These are phyloP conservation scores for Priceomyces melissophilus DNA, from an alignment of 805 yeast species.

Conservation along the genomic window DNA sequence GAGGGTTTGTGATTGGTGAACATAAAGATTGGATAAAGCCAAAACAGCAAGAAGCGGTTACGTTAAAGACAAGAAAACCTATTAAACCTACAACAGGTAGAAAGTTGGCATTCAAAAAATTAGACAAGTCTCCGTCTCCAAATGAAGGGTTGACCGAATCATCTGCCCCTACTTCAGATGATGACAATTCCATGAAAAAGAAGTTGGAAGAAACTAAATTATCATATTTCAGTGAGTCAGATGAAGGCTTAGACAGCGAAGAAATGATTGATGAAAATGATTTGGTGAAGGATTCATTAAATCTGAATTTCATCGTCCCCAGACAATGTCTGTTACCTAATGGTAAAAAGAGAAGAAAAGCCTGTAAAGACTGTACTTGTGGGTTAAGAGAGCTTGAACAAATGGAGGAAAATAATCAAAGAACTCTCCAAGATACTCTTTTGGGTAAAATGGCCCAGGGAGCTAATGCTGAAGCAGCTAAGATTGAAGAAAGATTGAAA, in stretches of 20 bases:
- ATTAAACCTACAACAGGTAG: conserved; percentile 7
- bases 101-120: conserved; percentile 16
- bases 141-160: conserved; percentile 40
- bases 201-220: conserved; percentile 47
- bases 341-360: conserved; percentile 73
- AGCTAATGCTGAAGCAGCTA: conserved; percentile 52
- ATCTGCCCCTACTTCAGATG: conserved; percentile 38
- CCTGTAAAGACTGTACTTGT: conserved; percentile 98
- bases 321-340: conserved; percentile 50
- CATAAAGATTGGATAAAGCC: conserved; percentile 56
- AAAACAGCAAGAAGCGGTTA: conserved; percentile 23
- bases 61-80: conserved; percentile 26
- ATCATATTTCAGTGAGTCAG: conserved; percentile 51
- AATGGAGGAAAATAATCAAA: conserved; percentile 46
- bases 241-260: conserved; percentile 43
- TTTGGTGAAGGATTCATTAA: conserved; percentile 29
- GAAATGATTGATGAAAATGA: conserved; percentile 36
- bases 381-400: conserved; percentile 91
- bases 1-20: conserved; percentile 55
- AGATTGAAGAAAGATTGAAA: conserved; percentile 48
- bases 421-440: conserved; percentile 42
- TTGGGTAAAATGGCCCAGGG: conserved; percentile 47
- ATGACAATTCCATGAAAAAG: conserved; percentile 40
- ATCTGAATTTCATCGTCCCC: conserved; percentile 50
- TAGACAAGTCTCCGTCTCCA: conserved; percentile 13